Evolutionary conservation across 352 stramenopile species (phyloP).

Genomic region (Globisporangium lucens): DNA sequence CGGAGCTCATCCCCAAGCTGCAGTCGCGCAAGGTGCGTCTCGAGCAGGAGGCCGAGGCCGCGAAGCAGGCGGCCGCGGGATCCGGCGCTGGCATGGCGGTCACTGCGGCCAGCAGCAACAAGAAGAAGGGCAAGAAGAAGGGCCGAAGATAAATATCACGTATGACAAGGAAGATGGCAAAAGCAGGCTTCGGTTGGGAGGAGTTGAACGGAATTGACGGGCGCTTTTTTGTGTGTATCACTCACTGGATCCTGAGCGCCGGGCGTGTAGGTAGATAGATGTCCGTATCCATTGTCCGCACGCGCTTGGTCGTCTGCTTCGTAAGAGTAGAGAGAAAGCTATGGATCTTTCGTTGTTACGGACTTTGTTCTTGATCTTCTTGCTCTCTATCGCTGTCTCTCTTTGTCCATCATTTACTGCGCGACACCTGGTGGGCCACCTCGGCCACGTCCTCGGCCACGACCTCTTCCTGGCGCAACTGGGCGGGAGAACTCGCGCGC

Average conservation of each 20-base stretch:
- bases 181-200: not conserved
- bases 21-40: constrained; percentile 78
- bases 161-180: not conserved
- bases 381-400: not conserved
- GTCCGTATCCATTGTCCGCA: not conserved
- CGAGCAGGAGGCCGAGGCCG: constrained; percentile 63
- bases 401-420: constrained; percentile 1
- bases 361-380: not conserved
- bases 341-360: constrained; percentile 2
- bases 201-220: not conserved
- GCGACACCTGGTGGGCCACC: constrained; percentile 19
- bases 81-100: constrained; percentile 26
- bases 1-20: constrained; percentile 81
- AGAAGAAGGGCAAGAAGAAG: constrained; percentile 90
- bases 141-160: constrained; percentile 61
- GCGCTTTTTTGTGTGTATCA: not conserved
- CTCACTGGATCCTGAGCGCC: not conserved
- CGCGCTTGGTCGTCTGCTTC: not conserved
- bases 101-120: constrained; percentile 39
- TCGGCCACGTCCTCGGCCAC: constrained; percentile 54
- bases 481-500: constrained; percentile 74
- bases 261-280: not conserved
- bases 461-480: constrained; percentile 52
- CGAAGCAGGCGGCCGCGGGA: constrained; percentile 32
- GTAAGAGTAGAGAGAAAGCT: not conserved